Evolutionary conservation across 2,329 filamentous ascomycete genomes (phyloP), one percentile per base, ranked within the genome.

Genomic region (Pseudopithomyces chartarum): DNA sequence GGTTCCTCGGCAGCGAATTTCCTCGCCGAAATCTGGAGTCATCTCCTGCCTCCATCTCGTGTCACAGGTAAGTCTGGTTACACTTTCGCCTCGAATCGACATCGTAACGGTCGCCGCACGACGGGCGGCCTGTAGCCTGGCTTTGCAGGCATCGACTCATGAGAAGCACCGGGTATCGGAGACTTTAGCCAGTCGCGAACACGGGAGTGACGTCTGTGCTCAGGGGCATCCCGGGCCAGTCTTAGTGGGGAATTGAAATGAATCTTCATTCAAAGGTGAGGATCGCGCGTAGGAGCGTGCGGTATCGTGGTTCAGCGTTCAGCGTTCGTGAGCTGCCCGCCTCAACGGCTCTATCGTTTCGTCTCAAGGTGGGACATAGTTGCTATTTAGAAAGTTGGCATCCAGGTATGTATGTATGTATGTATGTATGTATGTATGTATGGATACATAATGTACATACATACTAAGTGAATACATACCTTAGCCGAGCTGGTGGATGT

Each of bases 191-290:
- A 34, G 15, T 43, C 53, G 53, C 52, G 33, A 54, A 53, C 13
- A 33, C 39, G 17, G n/a, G 38, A 53, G 45, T 49, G 40, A 52
- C 23, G 40, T 40, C 34, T 40, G 54, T 57, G 58, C 52, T 52
- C 51, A 57, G 54, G 54, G 54, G 49, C 19, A 47, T 49, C 52
- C 43, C 23, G 36, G 52, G 15, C 29, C 22, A 52, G 32, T 26
- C 6, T 47, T 44, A 39, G 38, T 13, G 49, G 36, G 19, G n/a
- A n/a, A n/a, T n/a, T n/a, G n/a, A n/a, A n/a, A n/a, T n/a, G n/a
- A n/a, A 38, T 52, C 5, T 40, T 47, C 22, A 43, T 47, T 52
- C n/a, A n/a, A n/a, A n/a, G n/a, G n/a, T 29, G 45, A 29, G 39
- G 53, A 50, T 55, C 53, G 45, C 53, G 33, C 19, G n/a, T 20